Evolutionary conservation across 257 asterid genomes (phyloP).

Genomic region (Forsythia suspensa): DNA sequence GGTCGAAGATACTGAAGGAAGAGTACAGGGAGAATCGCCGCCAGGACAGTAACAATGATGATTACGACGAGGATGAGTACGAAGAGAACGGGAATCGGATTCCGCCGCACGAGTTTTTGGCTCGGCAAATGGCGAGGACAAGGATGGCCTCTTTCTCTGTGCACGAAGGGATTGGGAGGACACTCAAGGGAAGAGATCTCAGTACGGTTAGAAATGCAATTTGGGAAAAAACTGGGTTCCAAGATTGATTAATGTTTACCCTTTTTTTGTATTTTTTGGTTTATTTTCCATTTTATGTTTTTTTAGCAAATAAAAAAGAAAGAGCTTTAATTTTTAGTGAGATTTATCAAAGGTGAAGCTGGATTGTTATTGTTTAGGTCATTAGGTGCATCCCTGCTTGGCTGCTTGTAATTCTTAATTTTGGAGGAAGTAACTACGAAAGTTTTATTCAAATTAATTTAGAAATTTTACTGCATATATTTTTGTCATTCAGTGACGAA

Average conservation of each 20-base stretch:
- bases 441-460: too few species aligned
- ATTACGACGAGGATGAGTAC: slow-evolving; percentile 36
- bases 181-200: slow-evolving; percentile 93
- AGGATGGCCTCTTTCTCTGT: slow-evolving; percentile 81
- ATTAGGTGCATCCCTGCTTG: too few species aligned
- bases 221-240: slow-evolving; percentile 95
- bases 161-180: slow-evolving; percentile 95
- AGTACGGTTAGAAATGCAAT: slow-evolving; percentile 95
- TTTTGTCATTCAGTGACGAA: too few species aligned
- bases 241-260: slow-evolving; percentile 46
- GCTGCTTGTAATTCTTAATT: too few species aligned
- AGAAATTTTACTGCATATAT: too few species aligned
- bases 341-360: not conserved
- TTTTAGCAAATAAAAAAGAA: not conserved
- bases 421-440: too few species aligned
- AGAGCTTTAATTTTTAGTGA: not conserved
- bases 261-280: not conserved
- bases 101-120: slow-evolving; percentile 88
- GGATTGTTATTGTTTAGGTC: too few species aligned
- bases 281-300: not conserved
- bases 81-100: slow-evolving; percentile 52
- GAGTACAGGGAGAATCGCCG: slow-evolving; percentile 66
- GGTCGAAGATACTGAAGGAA: slow-evolving; percentile 90
- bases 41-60: slow-evolving; percentile 40
- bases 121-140: slow-evolving; percentile 47